A percentile compares a stretch with the other conserved stretches of the same genome.
phyloP scores from a whole-genome alignment of 2,329 filamentous ascomycete species.

The Neodidymelliopsis sp. region DNA sequence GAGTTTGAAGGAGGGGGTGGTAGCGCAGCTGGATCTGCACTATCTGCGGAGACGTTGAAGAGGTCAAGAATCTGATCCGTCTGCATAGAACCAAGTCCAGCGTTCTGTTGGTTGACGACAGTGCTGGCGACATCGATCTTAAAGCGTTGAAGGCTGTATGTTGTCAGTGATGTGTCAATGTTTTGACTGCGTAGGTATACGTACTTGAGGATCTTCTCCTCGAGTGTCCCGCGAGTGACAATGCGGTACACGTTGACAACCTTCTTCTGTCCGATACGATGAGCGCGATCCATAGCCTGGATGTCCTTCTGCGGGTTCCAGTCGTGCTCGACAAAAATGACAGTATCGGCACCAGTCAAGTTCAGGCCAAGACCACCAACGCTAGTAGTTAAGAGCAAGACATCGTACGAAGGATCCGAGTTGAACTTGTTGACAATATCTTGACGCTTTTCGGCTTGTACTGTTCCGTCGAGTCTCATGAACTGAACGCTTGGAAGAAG shows the following conservation, averaged over 20 bases:
- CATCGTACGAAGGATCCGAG: constrained; percentile 94
- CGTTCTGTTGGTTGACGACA: constrained; percentile 98
- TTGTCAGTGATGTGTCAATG: constrained; percentile 17
- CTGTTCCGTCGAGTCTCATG: constrained; percentile 89
- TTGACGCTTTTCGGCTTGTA: constrained; percentile 92
- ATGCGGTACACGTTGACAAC: constrained; percentile 98
- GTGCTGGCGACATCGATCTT: constrained; percentile 99
- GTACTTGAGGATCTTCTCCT: constrained; percentile 94
- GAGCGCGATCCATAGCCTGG: constrained; percentile 98
- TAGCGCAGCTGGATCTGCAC: constrained; percentile 66
- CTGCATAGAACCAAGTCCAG: constrained; percentile 93
- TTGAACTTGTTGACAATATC: constrained; percentile 99
- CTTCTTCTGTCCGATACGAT: constrained; percentile 99
- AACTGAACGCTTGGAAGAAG: constrained; percentile 93
- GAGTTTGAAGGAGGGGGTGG: constrained; percentile 62
- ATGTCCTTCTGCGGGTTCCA: constrained; percentile 99
- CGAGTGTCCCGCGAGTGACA: constrained; percentile 92
- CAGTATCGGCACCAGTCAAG: constrained; percentile 94
- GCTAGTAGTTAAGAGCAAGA: constrained; percentile 89
- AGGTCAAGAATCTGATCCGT: constrained; percentile 97
- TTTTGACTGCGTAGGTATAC: constrained; percentile 36
- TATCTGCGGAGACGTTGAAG: constrained; percentile 73
- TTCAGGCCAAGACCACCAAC: constrained; percentile 95
- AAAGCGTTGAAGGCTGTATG: constrained; percentile 86
- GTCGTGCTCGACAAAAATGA: constrained; percentile 99